These are phyloP conservation scores for Alectoria sarmentosa DNA, from an alignment of 495 filamentous ascomycete species.

Conservation along the genomic window DNA sequence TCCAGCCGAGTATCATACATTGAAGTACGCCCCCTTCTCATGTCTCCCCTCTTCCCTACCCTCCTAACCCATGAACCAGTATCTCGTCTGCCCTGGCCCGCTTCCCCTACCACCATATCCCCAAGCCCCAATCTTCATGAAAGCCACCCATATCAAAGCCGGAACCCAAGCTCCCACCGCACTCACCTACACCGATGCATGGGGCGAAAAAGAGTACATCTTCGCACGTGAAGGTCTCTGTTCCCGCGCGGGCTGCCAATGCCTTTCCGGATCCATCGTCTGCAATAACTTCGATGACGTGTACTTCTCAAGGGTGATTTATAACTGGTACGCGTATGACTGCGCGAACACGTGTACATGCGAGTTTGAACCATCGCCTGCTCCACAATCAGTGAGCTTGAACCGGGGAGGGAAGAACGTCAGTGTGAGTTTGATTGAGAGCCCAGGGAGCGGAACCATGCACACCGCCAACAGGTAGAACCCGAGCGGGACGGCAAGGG, in stretches of 20 bases:
- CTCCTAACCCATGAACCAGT: not conserved
- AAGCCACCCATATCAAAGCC: not conserved
- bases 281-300: constrained; percentile 2
- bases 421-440: not conserved
- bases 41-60: not conserved
- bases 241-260: constrained; percentile 6
- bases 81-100: not conserved
- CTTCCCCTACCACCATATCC: not conserved
- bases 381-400: not conserved
- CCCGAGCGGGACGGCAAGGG: not conserved
- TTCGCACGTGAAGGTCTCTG: not conserved
- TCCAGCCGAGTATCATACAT: not conserved
- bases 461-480: not conserved
- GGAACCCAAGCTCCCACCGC: not conserved
- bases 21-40: not conserved
- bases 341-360: not conserved
- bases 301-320: not conserved
- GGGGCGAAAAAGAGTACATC: not conserved
- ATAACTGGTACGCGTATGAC: not conserved
- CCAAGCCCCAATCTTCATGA: constrained; percentile 5
- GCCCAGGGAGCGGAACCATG: not conserved
- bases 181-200: not conserved
- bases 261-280: not conserved
- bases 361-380: not conserved
- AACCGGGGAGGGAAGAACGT: not conserved